Percentiles rank a stretch among this genome's conserved stretches.
Evolutionary conservation across 2,329 filamentous ascomycete species (phyloP).

Genomic region (Parascedosporium putredinis): DNA sequence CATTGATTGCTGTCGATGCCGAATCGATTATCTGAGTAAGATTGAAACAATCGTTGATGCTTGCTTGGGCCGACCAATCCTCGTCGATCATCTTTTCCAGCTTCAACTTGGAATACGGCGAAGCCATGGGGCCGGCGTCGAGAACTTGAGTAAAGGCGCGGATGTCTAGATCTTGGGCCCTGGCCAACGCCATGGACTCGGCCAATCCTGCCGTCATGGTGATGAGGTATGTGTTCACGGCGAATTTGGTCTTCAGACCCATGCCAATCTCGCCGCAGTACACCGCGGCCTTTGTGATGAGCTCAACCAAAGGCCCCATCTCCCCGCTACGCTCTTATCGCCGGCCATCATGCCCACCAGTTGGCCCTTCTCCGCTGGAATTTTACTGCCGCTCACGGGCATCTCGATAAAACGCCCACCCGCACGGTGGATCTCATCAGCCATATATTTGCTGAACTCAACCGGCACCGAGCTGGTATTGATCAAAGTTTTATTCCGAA

Average conservation of each 20-base stretch:
- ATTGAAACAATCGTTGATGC: constrained; percentile 21
- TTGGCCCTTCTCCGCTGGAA: constrained; percentile 21
- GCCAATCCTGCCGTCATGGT: constrained; percentile 21
- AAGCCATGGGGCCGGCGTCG: constrained; percentile 21
- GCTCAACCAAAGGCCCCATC: constrained; percentile 15
- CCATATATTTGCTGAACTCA: constrained; percentile 16
- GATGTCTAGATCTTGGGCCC: constrained; percentile 20
- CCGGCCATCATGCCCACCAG: constrained; percentile 24
- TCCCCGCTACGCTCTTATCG: constrained; percentile 15
- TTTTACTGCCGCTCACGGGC: constrained; percentile 24
- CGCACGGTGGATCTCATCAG: constrained; percentile 13
- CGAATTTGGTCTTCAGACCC: constrained; percentile 22
- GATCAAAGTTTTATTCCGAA: constrained; percentile 21
- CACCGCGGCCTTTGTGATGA: constrained; percentile 19
- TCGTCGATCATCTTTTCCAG: constrained; percentile 18
- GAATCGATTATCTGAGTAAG: constrained; percentile 18
- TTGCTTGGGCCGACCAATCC: constrained; percentile 21
- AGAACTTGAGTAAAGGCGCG: constrained; percentile 19
- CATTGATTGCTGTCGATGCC: constrained; percentile 14
- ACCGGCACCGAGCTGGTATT: constrained; percentile 21
- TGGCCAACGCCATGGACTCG: constrained; percentile 22
- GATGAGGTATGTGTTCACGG: constrained; percentile 20
- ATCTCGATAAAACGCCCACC: constrained; percentile 23
- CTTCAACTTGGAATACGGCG: constrained; percentile 19
- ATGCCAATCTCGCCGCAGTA: constrained; percentile 23